Percentiles rank a stretch among this genome's conserved stretches.
Evolutionary conservation across 2,329 filamentous ascomycete species (phyloP).

Genomic region (Monilinia fructigena): DNA sequence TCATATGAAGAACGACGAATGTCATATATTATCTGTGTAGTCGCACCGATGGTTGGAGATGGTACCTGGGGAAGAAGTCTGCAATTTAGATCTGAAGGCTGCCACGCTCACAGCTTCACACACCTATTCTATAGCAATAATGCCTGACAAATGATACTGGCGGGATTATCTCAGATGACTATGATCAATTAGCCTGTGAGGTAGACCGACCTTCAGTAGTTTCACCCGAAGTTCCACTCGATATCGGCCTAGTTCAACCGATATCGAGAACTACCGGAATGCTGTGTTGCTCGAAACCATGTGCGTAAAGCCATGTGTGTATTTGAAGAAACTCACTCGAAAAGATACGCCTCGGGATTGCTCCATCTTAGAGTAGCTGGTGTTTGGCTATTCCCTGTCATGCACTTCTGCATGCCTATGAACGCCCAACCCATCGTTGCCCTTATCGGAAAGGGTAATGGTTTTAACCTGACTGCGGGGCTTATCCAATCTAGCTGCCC

Average conservation of each 20-base stretch:
- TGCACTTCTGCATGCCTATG: not conserved
- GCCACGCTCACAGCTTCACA: conserved; percentile 8
- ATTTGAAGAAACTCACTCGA: not conserved
- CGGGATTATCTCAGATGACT: conserved; percentile 13
- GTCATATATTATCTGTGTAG: not conserved
- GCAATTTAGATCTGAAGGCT: not conserved
- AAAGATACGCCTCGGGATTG: too few species aligned
- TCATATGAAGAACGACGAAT: not conserved
- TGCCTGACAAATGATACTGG: conserved; percentile 11
- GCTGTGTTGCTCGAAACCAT: not conserved
- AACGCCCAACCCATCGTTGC: not conserved
- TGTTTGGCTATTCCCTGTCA: not conserved
- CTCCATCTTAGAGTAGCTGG: not conserved
- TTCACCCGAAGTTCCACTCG: not conserved
- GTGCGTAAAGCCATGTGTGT: not conserved
- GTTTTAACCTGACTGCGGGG: conserved; percentile 7
- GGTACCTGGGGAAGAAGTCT: not conserved
- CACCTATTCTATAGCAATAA: conserved; percentile 4
- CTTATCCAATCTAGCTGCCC: conserved; percentile 9
- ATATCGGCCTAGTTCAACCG: not conserved
- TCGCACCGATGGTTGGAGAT: not conserved
- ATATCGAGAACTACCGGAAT: not conserved
- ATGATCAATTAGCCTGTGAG: conserved; percentile 8
- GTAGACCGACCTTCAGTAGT: not conserved
- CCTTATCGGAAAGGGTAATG: conserved; percentile 1